A percentile compares a stretch with the other conserved stretches of the same genome.
Conservation (phyloP, 225 moss, liverwort and hornwort genomes). For the Pleurozium schreberi region DNA sequence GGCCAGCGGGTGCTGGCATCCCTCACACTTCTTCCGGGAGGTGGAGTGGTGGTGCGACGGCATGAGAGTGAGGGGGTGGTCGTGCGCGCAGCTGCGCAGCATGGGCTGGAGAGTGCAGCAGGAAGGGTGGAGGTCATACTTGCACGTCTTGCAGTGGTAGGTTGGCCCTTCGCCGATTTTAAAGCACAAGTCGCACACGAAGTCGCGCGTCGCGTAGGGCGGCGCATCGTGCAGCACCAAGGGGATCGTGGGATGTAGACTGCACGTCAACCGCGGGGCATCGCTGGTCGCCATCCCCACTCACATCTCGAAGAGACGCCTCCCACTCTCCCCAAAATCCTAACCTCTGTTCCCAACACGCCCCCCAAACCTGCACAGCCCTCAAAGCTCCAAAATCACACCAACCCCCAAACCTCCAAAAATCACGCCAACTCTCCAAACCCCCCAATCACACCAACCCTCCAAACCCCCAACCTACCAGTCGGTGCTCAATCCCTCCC, state of each 20-base stretch:
- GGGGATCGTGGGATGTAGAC: constrained; percentile 14
- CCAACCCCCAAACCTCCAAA: not conserved
- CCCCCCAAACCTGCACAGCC: not conserved
- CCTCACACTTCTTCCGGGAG: not conserved
- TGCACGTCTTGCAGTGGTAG: constrained; percentile 36
- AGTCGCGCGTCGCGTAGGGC: constrained; percentile 3
- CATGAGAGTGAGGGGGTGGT: constrained; percentile 9
- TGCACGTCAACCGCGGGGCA: constrained; percentile 22
- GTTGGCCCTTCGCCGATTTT: constrained; percentile 13
- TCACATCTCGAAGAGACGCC: not conserved
- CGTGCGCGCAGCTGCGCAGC: constrained; percentile 13
- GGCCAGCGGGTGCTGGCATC: not conserved
- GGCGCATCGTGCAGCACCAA: constrained; percentile 4
- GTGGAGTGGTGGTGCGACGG: not conserved
- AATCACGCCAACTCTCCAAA: not conserved
- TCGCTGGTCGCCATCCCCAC: constrained; percentile 2
- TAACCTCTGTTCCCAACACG: not conserved
- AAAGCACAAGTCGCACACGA: constrained; percentile 23
- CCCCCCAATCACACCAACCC: not conserved
- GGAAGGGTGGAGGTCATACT: constrained; percentile 23
- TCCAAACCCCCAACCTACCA: not conserved
- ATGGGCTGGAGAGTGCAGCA: constrained; percentile 19
- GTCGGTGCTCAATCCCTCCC: not conserved
- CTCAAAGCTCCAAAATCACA: not conserved
- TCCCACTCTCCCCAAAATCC: not conserved